Percentiles rank a stretch among this genome's conserved stretches.
phyloP scores from a whole-genome alignment of 2,329 filamentous ascomycete species.

The Colletotrichum tropicale region DNA sequence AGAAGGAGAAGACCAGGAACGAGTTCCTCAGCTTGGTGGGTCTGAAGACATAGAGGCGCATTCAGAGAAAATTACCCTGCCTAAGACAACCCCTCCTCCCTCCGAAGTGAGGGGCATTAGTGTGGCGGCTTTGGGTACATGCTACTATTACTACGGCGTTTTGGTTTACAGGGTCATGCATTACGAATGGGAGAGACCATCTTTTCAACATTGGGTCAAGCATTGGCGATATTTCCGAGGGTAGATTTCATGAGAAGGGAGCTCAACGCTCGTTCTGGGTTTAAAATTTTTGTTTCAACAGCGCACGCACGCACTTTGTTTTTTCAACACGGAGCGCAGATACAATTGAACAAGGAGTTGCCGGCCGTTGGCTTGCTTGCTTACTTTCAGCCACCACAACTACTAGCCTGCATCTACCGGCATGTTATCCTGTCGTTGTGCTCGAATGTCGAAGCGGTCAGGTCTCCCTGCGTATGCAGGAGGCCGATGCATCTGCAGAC shows the following conservation, averaged over 20 bases:
- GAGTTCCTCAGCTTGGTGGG: slow-evolving; percentile 87
- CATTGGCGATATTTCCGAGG: slow-evolving; percentile 11
- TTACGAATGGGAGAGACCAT: slow-evolving; percentile 18
- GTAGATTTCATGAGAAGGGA: slow-evolving; percentile 19
- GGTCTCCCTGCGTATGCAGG: background rate
- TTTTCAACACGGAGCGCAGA: background rate
- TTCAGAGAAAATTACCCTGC: background rate
- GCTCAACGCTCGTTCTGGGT: slow-evolving; percentile 21
- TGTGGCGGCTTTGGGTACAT: background rate
- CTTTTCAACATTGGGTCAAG: slow-evolving; percentile 24
- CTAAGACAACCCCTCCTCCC: background rate
- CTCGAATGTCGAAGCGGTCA: background rate
- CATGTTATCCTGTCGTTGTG: background rate
- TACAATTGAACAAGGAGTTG: background rate
- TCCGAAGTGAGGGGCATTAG: background rate
- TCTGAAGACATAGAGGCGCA: slow-evolving; percentile 49
- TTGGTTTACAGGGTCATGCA: slow-evolving; percentile 9
- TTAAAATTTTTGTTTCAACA: background rate
- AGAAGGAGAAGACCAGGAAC: slow-evolving; percentile 90
- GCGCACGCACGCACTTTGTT: background rate
- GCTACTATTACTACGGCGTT: background rate
- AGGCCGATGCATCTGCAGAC: background rate
- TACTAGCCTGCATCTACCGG: background rate
- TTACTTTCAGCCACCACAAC: background rate
- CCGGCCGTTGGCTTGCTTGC: background rate